Conservation (phyloP, 1,284 basidiomycete species). For the Apiotrichum sp. region DNA sequence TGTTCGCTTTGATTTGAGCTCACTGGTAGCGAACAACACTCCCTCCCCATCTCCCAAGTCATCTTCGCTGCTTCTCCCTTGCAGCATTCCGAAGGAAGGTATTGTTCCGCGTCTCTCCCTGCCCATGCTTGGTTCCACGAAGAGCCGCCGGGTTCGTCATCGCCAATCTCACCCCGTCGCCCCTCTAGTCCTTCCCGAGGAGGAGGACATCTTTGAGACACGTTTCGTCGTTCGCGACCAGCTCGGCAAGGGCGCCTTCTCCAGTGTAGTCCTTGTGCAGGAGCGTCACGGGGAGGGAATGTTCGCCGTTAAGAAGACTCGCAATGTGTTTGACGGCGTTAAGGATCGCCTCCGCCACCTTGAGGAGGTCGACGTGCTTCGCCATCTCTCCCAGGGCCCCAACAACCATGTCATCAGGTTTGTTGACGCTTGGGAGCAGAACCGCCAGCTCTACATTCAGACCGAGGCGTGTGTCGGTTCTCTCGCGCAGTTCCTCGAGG, state of each 20-base stretch:
- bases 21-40: constrained; percentile 13
- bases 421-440: constrained; percentile 94
- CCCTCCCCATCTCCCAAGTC: constrained; percentile 26
- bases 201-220: constrained; percentile 44
- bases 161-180: constrained; percentile 43
- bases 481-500: constrained; percentile 83
- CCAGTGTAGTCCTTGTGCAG: constrained; percentile 84
- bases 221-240: constrained; percentile 70
- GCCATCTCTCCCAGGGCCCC: constrained; percentile 58
- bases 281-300: constrained; percentile 58
- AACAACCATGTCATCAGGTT: constrained; percentile 84
- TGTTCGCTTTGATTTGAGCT: neutral
- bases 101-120: constrained; percentile 42
- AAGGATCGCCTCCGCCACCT: constrained; percentile 82
- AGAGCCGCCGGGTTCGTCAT: constrained; percentile 39
- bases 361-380: constrained; percentile 91
- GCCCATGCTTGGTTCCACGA: constrained; percentile 36
- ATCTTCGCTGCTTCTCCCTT: constrained; percentile 5
- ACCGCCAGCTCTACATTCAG: constrained; percentile 81
- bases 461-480: constrained; percentile 95
- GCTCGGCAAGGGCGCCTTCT: constrained; percentile 90
- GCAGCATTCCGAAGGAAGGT: constrained; percentile 6
- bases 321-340: constrained; percentile 77
- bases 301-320: constrained; percentile 91
- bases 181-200: constrained; percentile 17